Evolutionary conservation across 208 protist genomes (phyloP).

Genomic region (Leishmania lainsoni): DNA sequence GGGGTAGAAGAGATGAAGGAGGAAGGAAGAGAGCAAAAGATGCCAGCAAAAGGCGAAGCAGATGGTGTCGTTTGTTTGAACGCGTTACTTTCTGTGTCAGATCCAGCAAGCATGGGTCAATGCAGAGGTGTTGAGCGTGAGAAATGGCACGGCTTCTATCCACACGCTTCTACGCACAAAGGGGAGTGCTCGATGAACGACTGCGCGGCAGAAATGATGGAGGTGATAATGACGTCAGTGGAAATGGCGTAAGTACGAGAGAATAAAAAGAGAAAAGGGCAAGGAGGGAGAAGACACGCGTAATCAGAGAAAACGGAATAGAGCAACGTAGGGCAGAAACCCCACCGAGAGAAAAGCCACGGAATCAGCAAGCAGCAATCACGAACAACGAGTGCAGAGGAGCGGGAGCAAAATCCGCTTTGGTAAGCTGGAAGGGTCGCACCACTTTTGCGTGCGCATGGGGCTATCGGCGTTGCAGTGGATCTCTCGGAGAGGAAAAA

Average conservation of each 20-base stretch:
- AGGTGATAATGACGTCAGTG: neutral
- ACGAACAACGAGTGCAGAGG: neutral
- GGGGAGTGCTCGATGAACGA: too few relatives aligned
- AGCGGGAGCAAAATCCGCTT: neutral
- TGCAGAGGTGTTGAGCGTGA: neutral
- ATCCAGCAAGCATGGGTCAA: neutral
- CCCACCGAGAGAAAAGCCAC: neutral
- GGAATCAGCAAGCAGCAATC: neutral
- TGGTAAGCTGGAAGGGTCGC: neutral
- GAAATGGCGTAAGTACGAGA: neutral
- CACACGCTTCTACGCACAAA: neutral
- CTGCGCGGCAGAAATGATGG: neutral
- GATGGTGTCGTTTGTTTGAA: neutral
- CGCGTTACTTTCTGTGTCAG: neutral
- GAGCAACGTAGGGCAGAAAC: neutral
- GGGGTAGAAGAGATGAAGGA: neutral
- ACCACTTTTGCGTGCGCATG: neutral
- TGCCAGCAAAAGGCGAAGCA: too few relatives aligned
- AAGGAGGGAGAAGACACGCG: neutral
- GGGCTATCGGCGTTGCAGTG: neutral
- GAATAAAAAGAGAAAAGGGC: too few relatives aligned
- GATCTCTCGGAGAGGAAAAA: neutral
- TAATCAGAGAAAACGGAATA: neutral
- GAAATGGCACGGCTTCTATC: neutral
- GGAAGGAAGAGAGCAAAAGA: neutral